phyloP scores from a whole-genome alignment of 2,329 filamentous ascomycete genomes.

The Diplodia seriata region DNA sequence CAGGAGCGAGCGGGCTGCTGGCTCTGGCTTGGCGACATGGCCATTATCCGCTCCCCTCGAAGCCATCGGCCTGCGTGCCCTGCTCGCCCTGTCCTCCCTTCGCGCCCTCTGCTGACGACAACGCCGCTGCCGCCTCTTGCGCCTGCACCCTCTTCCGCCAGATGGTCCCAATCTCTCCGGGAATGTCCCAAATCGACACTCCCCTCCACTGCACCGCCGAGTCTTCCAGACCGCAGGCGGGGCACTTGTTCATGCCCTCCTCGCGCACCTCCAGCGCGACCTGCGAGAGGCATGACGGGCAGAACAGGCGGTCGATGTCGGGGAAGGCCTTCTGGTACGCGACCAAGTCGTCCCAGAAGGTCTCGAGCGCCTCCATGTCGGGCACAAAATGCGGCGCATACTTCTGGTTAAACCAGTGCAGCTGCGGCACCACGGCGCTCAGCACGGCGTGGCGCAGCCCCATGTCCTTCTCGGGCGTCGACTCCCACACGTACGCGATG shows the following conservation, averaged over 20 bases:
- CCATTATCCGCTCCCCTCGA: too few species aligned
- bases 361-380: neutral
- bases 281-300: neutral
- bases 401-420: neutral
- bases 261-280: neutral
- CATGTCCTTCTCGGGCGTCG: conserved; percentile 1
- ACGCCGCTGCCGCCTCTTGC: too few species aligned
- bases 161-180: neutral
- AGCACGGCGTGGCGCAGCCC: neutral
- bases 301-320: neutral
- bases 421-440: neutral
- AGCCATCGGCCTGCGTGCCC: too few species aligned
- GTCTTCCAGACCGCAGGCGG: neutral
- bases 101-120: too few species aligned
- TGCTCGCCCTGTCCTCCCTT: neutral
- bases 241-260: neutral
- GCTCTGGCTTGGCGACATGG: too few species aligned
- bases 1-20: neutral
- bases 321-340: neutral
- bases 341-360: conserved; percentile 8
- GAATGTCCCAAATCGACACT: neutral
- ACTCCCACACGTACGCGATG: neutral
- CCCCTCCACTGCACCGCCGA: neutral
- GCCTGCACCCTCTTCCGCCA: neutral
- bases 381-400: neutral